Percentiles rank a stretch among this genome's conserved stretches.
phyloP scores from a whole-genome alignment of 176 grass and related monocot genomes.

The Ananas comosus region DNA sequence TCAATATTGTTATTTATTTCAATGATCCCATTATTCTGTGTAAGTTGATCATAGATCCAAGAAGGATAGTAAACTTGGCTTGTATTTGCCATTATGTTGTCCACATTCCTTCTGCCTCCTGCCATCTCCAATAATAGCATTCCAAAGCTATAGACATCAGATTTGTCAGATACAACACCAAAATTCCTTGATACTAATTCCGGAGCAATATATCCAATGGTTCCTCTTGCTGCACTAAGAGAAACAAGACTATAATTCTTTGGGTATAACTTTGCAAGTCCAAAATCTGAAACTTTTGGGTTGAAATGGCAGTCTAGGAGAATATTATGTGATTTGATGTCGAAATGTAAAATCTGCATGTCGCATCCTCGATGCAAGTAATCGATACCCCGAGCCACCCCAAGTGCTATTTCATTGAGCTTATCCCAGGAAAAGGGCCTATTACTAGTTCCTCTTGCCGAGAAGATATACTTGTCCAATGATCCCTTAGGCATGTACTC shows the following conservation, averaged over 20 bases:
- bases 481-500: constrained; percentile 40
- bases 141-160: constrained; percentile 25
- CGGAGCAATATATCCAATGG: constrained; percentile 20
- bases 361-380: constrained; percentile 47
- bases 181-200: constrained; percentile 17
- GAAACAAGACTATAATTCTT: background rate
- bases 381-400: constrained; percentile 37
- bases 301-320: background rate
- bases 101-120: constrained; percentile 11
- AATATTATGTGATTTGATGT: constrained; percentile 16
- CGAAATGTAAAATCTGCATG: constrained; percentile 58
- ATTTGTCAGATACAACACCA: constrained; percentile 9
- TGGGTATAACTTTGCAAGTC: constrained; percentile 5
- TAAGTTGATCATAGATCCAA: constrained; percentile 19
- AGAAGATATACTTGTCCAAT: constrained; percentile 56
- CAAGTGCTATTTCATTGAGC: constrained; percentile 37
- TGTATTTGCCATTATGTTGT: constrained; percentile 15
- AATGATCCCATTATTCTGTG: background rate
- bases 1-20: background rate
- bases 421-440: constrained; percentile 18
- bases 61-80: constrained; percentile 31
- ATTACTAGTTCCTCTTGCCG: background rate
- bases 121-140: constrained; percentile 39
- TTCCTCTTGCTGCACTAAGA: constrained; percentile 15
- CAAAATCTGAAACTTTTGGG: constrained; percentile 3